A percentile compares a stretch with the other conserved stretches of the same genome.
phyloP scores from a whole-genome alignment of 352 stramenopile genomes.

The Globisporangium spiculum region DNA sequence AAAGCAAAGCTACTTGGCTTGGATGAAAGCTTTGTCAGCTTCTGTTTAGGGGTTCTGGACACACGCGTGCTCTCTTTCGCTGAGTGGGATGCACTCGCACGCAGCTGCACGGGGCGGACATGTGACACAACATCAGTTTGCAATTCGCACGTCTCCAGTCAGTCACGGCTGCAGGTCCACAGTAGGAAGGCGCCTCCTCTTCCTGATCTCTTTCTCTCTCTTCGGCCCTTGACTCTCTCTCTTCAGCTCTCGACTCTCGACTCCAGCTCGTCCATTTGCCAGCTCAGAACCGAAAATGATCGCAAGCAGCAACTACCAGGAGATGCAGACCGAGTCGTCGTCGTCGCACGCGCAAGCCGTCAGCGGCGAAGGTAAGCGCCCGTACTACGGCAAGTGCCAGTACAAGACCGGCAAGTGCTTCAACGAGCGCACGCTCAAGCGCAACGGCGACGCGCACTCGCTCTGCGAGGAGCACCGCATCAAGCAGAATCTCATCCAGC shows the following conservation, averaged over 20 bases:
- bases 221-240: too few relatives aligned
- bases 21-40: not conserved
- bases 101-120: conserved; percentile 27
- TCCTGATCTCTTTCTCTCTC: not conserved
- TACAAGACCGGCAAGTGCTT: conserved; percentile 90
- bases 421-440: conserved; percentile 84
- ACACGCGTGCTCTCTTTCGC: not conserved
- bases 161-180: conserved; percentile 8
- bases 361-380: conserved; percentile 13
- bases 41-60: conserved; percentile 11
- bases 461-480: conserved; percentile 82
- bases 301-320: conserved; percentile 15
- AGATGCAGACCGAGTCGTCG: not conserved
- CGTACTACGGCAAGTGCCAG: conserved; percentile 79
- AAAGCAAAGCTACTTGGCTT: not conserved
- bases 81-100: conserved; percentile 18
- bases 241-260: conserved; percentile 3
- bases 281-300: conserved; percentile 36
- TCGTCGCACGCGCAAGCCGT: conserved; percentile 3
- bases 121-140: conserved; percentile 52
- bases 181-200: not conserved
- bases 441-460: conserved; percentile 77
- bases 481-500: conserved; percentile 86
- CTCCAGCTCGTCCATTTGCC: conserved; percentile 1
- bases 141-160: conserved; percentile 34